Evolutionary conservation across 148 eudicot genomes (phyloP).

Genomic region (Heliamphora exappendiculata): DNA sequence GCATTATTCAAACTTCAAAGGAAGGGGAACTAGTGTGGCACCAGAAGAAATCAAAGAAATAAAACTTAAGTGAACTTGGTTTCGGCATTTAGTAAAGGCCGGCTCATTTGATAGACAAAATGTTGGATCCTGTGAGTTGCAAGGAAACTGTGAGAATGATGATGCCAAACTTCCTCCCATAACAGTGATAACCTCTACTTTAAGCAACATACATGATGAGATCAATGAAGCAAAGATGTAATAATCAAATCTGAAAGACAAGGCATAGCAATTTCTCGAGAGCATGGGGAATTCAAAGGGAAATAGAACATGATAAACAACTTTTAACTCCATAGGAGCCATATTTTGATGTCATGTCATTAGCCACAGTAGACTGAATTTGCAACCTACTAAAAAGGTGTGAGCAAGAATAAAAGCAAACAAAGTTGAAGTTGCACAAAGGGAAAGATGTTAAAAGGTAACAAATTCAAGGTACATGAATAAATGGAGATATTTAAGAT

Average conservation of each 20-base stretch:
- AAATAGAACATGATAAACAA: background rate
- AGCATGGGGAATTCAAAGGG: background rate
- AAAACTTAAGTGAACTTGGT: background rate
- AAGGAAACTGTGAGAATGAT: background rate
- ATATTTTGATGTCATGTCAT: background rate
- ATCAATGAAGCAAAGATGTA: background rate
- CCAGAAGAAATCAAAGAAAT: background rate
- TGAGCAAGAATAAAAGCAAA: background rate
- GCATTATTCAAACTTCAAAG: background rate
- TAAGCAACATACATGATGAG: background rate
- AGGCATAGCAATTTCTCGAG: background rate
- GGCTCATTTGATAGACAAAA: background rate
- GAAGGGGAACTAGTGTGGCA: background rate
- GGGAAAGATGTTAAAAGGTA: background rate
- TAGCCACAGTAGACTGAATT: background rate
- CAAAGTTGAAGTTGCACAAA: background rate
- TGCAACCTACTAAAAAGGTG: background rate
- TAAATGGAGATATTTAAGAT: background rate
- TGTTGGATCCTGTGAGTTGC: background rate
- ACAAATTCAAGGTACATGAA: background rate
- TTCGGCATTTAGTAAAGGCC: background rate
- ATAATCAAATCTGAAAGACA: background rate
- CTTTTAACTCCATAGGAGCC: background rate
- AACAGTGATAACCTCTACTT: conserved; percentile 2
- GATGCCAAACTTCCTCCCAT: background rate